Evolutionary conservation across 179 eudicot species (phyloP), one percentile per base, ranked within the genome.

Genomic region (Vitellaria paradoxa): DNA sequence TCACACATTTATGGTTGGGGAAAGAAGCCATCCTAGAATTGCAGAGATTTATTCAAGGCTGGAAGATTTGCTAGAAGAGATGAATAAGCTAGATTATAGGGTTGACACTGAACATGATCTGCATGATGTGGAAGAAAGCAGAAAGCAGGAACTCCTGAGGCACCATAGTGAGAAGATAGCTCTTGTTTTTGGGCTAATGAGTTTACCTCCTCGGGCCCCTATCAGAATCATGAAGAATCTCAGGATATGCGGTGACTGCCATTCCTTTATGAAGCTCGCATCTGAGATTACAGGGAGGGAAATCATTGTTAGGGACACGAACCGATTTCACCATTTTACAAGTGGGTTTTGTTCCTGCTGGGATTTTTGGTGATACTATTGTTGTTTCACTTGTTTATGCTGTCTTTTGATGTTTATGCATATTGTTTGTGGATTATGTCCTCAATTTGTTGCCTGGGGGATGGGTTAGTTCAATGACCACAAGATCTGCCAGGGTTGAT

Each of bases 131-230:
- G 97, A 87, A 64, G 90, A 91, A 26, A 77, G 70, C 61, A 72
- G 72, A 59, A 93, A 91, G 76, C 78, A 69, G 24, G 84, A 79
- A 24, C 72, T 91, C 47, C 65, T 93, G 65, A 87, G 87, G 83
- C 90, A 91, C 84, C 96, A 91, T 47, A 89, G 97, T 77, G 96
- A 93, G 82, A 92, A 89, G 83, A 85, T 91, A n/a, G 91, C 96
- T 1, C 83, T 93, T 70, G 78, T 85, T 42, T 86, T 82, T 64
- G 97, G 93, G 49, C 67, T 91, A 45, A 88, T 91, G 82, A 82
- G 83, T 77, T 76, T 89, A 76, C 92, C 93, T 61, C 70, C 76
- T 14, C 70, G 78, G 11, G 88, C 79, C 23, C 90, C 97, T 15
- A 83, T 91, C 24, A 87, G 91, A 77, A 91, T 91, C 69, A 87